Evolutionary conservation across 805 yeast species (phyloP).

Genomic region (Dipodascus geniculatus): DNA sequence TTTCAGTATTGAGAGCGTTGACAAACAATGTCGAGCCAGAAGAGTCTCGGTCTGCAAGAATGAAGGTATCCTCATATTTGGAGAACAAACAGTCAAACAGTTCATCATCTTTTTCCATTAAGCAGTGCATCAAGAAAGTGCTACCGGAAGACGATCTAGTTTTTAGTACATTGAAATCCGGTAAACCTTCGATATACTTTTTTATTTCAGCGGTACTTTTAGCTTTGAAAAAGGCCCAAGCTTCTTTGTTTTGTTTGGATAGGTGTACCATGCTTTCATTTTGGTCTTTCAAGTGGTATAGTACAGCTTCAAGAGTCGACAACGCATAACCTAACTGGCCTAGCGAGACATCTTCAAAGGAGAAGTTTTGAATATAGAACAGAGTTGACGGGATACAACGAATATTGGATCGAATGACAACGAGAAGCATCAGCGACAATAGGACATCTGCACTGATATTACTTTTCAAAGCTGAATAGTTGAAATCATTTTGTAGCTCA

Average conservation of each 20-base stretch:
- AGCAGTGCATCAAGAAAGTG: conserved; percentile 55
- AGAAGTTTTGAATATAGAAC: conserved; percentile 51
- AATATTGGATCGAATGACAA: conserved; percentile 51
- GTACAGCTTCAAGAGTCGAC: conserved; percentile 75
- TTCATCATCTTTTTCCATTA: conserved; percentile 36
- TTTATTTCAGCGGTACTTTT: conserved; percentile 4
- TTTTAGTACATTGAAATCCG: conserved; percentile 20
- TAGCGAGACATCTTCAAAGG: conserved; percentile 33
- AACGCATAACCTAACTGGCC: conserved; percentile 69
- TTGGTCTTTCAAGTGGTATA: conserved; percentile 46
- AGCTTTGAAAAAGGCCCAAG: conserved; percentile 32
- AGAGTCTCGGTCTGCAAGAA: conserved; percentile 50
- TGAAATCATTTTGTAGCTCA: background rate
- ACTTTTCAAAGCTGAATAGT: conserved; percentile 4
- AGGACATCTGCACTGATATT: conserved; percentile 72
- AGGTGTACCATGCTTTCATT: conserved; percentile 27
- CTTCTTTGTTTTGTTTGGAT: conserved; percentile 37
- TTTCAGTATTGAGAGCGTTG: conserved; percentile 48
- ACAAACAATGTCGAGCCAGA: conserved; percentile 45
- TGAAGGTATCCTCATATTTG: conserved; percentile 35
- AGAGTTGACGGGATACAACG: conserved; percentile 51
- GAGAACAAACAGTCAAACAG: conserved; percentile 34
- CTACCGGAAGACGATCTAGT: conserved; percentile 49
- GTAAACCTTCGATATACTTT: background rate
- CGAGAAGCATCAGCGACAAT: conserved; percentile 59